Percentiles rank a stretch among this genome's conserved stretches.
Evolutionary conservation across 495 filamentous ascomycete species (phyloP).

Genomic region (Rhypophila decipiens): DNA sequence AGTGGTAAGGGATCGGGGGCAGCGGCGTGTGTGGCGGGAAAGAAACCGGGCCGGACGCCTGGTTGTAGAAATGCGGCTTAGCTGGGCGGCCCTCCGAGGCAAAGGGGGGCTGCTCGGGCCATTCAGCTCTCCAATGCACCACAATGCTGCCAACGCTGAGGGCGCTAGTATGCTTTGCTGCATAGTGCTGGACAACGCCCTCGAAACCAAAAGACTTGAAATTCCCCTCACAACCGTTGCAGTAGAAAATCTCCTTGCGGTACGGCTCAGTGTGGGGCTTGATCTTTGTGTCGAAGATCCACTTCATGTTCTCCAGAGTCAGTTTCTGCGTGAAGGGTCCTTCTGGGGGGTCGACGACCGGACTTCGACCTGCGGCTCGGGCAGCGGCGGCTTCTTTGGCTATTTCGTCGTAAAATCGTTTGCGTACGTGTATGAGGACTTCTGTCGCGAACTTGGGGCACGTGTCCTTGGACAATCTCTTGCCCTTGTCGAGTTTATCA

Average conservation of each 20-base stretch:
- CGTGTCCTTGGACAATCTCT: conserved; percentile 50
- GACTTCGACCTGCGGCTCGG: conserved; percentile 34
- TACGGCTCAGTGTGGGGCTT: conserved; percentile 55
- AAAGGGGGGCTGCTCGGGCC: conserved; percentile 70
- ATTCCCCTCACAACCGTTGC: conserved; percentile 58
- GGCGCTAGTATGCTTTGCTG: conserved; percentile 65
- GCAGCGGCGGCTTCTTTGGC: conserved; percentile 41
- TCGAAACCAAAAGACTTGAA: conserved; percentile 65
- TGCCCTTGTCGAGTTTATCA: conserved; percentile 50
- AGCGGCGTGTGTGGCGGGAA: not conserved
- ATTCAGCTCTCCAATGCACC: conserved; percentile 71
- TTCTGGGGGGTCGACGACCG: conserved; percentile 40
- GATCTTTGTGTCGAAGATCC: conserved; percentile 70
- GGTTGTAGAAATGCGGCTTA: conserved; percentile 16
- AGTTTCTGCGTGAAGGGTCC: conserved; percentile 52
- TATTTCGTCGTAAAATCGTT: conserved; percentile 54
- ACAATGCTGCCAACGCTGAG: conserved; percentile 63
- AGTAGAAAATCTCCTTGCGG: conserved; percentile 66
- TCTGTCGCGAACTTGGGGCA: conserved; percentile 60
- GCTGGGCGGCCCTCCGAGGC: conserved; percentile 44
- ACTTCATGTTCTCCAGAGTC: conserved; percentile 80
- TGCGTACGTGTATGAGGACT: conserved; percentile 55
- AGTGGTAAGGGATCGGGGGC: conserved; percentile 25
- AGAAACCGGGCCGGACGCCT: not conserved
- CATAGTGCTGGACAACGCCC: conserved; percentile 72